These are phyloP conservation scores for Solanum tarapatanum DNA, from an alignment of 257 asterid genomes.

Conservation along the genomic window DNA sequence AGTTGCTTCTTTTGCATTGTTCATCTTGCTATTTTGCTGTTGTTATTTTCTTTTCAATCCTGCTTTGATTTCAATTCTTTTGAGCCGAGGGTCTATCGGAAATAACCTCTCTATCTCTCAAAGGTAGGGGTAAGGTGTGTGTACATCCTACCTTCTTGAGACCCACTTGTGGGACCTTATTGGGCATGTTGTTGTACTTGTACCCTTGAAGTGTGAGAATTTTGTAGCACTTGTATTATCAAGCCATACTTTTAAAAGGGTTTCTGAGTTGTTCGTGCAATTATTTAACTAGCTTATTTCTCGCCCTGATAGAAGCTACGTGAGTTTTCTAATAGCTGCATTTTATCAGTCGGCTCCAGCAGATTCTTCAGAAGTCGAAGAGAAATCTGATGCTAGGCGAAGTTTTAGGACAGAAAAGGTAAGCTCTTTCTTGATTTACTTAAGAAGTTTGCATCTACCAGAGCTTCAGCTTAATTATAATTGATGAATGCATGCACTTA, in stretches of 20 bases:
- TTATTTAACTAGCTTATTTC: not conserved
- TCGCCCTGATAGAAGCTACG: not conserved
- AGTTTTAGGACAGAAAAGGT: conserved; percentile 49
- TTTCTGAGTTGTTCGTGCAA: not conserved
- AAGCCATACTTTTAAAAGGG: not conserved
- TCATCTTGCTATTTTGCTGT: not conserved
- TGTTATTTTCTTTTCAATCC: not conserved
- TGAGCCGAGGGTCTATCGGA: not conserved
- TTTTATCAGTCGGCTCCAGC: conserved; percentile 46
- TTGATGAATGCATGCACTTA: not conserved
- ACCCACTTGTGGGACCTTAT: not conserved
- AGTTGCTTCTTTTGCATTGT: not conserved
- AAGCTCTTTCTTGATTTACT: conserved; percentile 17
- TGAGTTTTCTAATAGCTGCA: conserved; percentile 9
- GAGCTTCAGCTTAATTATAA: not conserved
- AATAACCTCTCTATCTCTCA: not conserved
- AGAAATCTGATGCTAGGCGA: conserved; percentile 30
- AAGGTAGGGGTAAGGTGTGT: not conserved
- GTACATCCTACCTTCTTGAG: not conserved
- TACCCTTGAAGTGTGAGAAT: not conserved
- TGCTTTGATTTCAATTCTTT: not conserved
- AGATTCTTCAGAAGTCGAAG: conserved; percentile 18
- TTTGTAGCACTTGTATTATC: not conserved
- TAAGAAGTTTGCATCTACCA: not conserved
- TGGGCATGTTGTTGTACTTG: not conserved